Base-by-base conservation (phyloP, 495 filamentous ascomycete species). In the Neurospora sp. region DNA sequence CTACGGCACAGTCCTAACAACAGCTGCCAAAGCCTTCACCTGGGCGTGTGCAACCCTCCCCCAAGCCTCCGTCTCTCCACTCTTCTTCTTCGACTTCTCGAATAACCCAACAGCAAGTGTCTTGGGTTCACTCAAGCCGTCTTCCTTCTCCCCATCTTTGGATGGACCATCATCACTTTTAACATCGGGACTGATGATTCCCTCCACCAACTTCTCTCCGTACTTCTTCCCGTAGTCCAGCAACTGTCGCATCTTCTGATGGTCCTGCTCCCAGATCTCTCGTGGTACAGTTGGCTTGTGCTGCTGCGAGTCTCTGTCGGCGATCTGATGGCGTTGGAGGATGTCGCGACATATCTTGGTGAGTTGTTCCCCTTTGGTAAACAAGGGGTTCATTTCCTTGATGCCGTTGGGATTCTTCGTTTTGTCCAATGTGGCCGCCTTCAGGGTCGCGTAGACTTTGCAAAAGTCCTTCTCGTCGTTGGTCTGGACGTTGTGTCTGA, bases 241-340 rank as follows among this genome's bases (percentile, higher is more conserved):
- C 71, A 85, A 53, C 44, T 79, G 76, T 27, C 75, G 77, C 69
- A 80, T 77, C 2, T 80, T 73, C 61, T 77, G 70, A 18, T 78
- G 75, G 42, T 85, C 83, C 53, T 82, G 71, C 71, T 76, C 74
- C 82, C 82, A 85, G 22, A 70, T 75, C 47, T 75, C 76, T 10
- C 73, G 75, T 3, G 80, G 82, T 9, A 78, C 20, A 39, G 18
- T 70, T 4, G 65, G 37, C 1, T 35, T 65, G 53, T 65, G 27
- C 22, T 16, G 6, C 39, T 69, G 44, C 35, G 71, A 73, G 3
- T 75, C 74, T n/a, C 12, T 39, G n/a, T 78, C 73, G 4, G 70
- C 72, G 8, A 47, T 71, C 1, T 74, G 70, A 47, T 80, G 75
- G 39, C 71, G 73, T 3, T 72, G 20, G 4, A 79, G 71, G n/a